These are phyloP conservation scores for Quercus lobata DNA, from an alignment of 331 rosid genomes.

Conservation along the genomic window DNA sequence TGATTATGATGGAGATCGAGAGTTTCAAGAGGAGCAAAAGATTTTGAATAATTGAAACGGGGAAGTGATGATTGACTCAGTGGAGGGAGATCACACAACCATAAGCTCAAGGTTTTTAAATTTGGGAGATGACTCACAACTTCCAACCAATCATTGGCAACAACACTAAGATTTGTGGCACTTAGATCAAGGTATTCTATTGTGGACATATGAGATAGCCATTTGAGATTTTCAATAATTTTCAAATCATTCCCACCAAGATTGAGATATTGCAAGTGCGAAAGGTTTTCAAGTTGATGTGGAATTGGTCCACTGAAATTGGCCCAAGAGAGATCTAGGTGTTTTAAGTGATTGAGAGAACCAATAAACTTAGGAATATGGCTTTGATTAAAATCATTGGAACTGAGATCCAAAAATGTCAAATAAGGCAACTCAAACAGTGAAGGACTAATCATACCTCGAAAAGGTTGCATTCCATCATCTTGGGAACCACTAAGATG, in stretches of 20 bases:
- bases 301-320: not conserved
- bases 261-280: not conserved
- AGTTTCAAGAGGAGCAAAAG: not conserved
- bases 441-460: not conserved
- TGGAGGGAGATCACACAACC: not conserved
- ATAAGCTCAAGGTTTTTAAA: too few species aligned
- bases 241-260: not conserved
- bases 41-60: not conserved
- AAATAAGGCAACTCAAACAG: not conserved
- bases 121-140: too few species aligned
- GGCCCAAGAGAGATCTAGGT: not conserved
- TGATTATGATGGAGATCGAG: too few species aligned
- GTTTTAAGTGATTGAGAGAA: not conserved
- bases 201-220: not conserved
- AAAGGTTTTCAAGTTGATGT: not conserved
- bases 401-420: not conserved
- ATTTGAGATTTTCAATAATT: not conserved
- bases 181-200: not conserved
- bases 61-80: not conserved
- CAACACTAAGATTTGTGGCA: too few species aligned
- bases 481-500: rapidly evolving
- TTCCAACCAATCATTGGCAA: too few species aligned
- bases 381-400: not conserved
- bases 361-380: not conserved
- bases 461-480: too few species aligned